phyloP scores from a whole-genome alignment of 106 monocot species.

The Platanthera guangdongensis region DNA sequence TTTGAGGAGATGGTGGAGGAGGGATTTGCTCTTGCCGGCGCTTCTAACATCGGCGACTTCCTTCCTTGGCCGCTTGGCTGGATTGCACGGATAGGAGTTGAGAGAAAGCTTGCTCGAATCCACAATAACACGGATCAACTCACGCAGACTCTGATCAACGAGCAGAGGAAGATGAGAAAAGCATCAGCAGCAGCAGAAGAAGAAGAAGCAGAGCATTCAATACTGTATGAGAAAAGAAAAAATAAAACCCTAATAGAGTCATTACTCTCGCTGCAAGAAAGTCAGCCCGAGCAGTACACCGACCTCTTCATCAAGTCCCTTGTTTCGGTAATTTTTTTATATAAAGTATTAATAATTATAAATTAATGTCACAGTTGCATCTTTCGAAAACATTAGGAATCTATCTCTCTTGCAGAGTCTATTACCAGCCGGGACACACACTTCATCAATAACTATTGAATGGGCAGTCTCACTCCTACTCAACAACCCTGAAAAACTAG shows the following conservation, averaged over 20 bases:
- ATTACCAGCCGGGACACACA: constrained; percentile 28
- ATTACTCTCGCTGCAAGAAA: background rate
- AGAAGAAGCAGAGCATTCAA: background rate
- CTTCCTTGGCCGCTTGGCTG: background rate
- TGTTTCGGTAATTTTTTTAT: background rate
- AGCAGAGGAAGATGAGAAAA: background rate
- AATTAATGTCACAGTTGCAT: background rate
- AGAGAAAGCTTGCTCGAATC: background rate
- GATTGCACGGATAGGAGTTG: background rate
- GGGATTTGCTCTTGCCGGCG: background rate
- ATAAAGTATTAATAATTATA: no score
- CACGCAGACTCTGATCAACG: background rate
- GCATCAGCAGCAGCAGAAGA: background rate
- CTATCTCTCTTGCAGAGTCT: constrained; percentile 8
- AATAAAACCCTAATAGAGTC: background rate
- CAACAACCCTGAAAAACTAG: constrained; percentile 12
- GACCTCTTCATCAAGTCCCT: background rate
- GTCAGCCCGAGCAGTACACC: background rate
- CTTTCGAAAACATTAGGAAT: background rate
- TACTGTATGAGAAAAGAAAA: background rate
- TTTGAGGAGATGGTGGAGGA: constrained; percentile 19
- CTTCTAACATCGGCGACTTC: constrained; percentile 7
- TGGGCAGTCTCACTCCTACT: constrained; percentile 35
- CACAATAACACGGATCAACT: background rate
- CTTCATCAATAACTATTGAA: constrained; percentile 24